phyloP scores from a whole-genome alignment of 768 basidiomycete genomes.

The Mycena alexandri region DNA sequence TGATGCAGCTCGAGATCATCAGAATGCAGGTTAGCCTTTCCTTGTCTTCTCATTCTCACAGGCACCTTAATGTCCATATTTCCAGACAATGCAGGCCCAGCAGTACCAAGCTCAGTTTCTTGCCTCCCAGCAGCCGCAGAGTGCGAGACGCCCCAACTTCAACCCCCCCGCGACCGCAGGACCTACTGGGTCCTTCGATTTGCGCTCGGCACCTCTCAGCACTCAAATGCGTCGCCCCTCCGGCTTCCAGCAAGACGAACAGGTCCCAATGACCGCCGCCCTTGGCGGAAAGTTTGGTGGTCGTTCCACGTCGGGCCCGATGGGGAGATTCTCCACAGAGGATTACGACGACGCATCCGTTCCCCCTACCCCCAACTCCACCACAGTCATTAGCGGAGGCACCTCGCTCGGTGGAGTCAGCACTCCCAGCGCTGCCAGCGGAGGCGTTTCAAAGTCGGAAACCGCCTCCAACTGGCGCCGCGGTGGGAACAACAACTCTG shows the following conservation, averaged over 20 bases:
- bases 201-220: constrained; percentile 65
- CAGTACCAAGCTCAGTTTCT: constrained; percentile 52
- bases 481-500: constrained; percentile 77
- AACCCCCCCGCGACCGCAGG: constrained; percentile 78
- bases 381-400: constrained; percentile 79
- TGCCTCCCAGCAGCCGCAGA: constrained; percentile 49
- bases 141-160: constrained; percentile 57
- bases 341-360: constrained; percentile 59
- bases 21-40: constrained; percentile 75
- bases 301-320: constrained; percentile 61
- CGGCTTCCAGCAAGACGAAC: constrained; percentile 58
- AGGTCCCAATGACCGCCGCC: constrained; percentile 85
- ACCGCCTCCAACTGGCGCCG: constrained; percentile 86
- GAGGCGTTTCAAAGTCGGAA: constrained; percentile 77
- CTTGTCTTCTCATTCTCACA: background rate
- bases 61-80: constrained; percentile 21
- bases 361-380: constrained; percentile 71
- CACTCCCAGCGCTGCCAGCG: constrained; percentile 48
- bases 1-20: constrained; percentile 87
- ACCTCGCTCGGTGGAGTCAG: constrained; percentile 70
- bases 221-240: constrained; percentile 74
- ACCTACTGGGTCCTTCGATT: constrained; percentile 75
- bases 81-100: constrained; percentile 64
- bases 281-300: constrained; percentile 84
- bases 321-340: constrained; percentile 51